A percentile compares a stretch with the other conserved stretches of the same genome.
These are phyloP conservation scores for Malassezia arunalokei DNA, from an alignment of 1,284 basidiomycete genomes.

Conservation along the genomic window DNA sequence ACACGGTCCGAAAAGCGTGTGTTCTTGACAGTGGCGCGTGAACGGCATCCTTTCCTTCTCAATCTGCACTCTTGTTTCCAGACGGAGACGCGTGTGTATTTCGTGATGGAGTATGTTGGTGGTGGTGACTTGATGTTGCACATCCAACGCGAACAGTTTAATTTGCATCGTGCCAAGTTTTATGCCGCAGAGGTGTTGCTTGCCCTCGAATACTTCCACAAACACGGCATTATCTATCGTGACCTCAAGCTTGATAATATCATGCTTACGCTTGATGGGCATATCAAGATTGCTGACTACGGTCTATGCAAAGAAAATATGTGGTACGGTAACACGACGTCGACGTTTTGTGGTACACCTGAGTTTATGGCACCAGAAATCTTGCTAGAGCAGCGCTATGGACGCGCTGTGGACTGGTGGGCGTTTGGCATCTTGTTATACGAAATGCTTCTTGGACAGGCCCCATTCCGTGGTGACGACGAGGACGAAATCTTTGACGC, in stretches of 20 bases:
- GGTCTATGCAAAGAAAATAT: constrained; percentile 99
- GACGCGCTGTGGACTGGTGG: constrained; percentile 99
- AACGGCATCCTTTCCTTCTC: constrained; percentile 93
- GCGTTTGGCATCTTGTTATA: constrained; percentile 97
- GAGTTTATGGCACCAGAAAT: constrained; percentile 99
- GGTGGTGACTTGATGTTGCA: constrained; percentile 71
- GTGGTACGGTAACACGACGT: constrained; percentile 93
- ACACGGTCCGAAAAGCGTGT: constrained; percentile 99
- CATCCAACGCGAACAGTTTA: constrained; percentile 69
- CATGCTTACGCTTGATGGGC: constrained; percentile 85
- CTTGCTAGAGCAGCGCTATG: constrained; percentile 91
- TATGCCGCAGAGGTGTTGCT: constrained; percentile 96
- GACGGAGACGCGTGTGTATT: constrained; percentile 89
- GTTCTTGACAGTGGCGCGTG: constrained; percentile 84
- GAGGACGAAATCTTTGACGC: constrained; percentile 99
- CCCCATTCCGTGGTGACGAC: constrained; percentile 96
- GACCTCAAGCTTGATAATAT: constrained; percentile 99
- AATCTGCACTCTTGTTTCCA: constrained; percentile 98
- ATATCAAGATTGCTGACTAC: constrained; percentile 98
- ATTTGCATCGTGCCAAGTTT: constrained; percentile 78
- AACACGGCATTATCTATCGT: constrained; percentile 73
- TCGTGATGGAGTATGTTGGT: constrained; percentile 64
- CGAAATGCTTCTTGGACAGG: constrained; percentile 97
- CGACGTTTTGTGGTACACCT: constrained; percentile 97
- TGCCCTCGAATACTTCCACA: constrained; percentile 95